Base-by-base conservation (phyloP, 2,329 filamentous ascomycete genomes). In the Stagonosporopsis rhizophila region DNA sequence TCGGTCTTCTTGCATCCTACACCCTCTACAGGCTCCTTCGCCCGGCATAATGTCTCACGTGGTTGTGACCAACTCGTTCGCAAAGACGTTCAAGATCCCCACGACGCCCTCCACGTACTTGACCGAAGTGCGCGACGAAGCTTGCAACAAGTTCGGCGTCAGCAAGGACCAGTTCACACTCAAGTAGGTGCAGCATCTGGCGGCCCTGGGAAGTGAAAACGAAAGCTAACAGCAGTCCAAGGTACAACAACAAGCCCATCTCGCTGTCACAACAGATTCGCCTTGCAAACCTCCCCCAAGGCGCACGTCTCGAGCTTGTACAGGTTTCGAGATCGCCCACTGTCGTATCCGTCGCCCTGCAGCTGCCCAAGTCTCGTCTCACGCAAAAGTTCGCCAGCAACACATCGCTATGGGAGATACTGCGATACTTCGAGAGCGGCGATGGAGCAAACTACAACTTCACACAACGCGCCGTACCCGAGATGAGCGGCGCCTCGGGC, bases 231-330 rank as follows among this genome's bases (percentile, higher is more conserved):
- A 27, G 35, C 6, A 45, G 5, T 6, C 4, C 40, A 44, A 75
- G 72, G 45, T 74, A 73, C 75, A 92, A 92, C 73, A 90, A 94
- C 76, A 96, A 94, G 72, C 82, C 86, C 30, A 81, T 99, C 56
- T 92, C 97, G 69, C 84, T 99, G 8, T 94, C 92, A 6, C 84
- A 92, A 52, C 89, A 91, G 38, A 91, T 93, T 73, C 88, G 94
- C 44, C 86, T 94, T 25, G 89, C 92, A 5, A 91, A 92, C 45
- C 87, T 99, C 6, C 82, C 85, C 12, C 85, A 91, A 34, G 95
- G 95, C 59, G 94, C 95, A 56, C 96, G 96, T 73, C 86, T 99
- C 56, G 93, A 98, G 72, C 89, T 99, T 45, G 89, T 97, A 20
- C 88, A 91, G 71, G 88, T 89, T 56, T 95, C 93, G 41, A 90